Evolutionary conservation across 179 eudicot species (phyloP).

Genomic region (Sideroxylon spinosum): DNA sequence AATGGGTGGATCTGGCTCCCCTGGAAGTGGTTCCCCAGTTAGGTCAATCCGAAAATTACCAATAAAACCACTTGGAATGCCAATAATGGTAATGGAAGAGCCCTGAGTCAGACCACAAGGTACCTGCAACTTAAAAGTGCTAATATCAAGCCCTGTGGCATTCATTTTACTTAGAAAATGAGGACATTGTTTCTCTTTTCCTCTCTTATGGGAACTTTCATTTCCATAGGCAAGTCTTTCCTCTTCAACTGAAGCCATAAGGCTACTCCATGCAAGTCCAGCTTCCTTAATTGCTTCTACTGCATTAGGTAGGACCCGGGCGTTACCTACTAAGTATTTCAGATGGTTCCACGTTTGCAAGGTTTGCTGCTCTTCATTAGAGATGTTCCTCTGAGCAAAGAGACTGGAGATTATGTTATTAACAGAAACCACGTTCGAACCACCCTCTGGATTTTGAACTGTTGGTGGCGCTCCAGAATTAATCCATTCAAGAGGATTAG

Average conservation of each 20-base stretch:
- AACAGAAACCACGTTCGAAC: slow-evolving; percentile 48
- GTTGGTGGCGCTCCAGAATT: slow-evolving; percentile 48
- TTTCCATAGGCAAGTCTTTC: slow-evolving; percentile 51
- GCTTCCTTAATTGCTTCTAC: slow-evolving; percentile 83
- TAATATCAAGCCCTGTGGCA: slow-evolving; percentile 52
- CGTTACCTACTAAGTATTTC: slow-evolving; percentile 49
- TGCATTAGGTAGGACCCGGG: slow-evolving; percentile 74
- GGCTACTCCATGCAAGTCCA: slow-evolving; percentile 68
- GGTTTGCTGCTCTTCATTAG: slow-evolving; percentile 53
- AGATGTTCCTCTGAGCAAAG: slow-evolving; percentile 58
- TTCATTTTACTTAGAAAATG: slow-evolving; percentile 74
- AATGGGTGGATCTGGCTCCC: slow-evolving; percentile 89
- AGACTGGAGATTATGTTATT: slow-evolving; percentile 45
- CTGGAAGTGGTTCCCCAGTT: slow-evolving; percentile 86
- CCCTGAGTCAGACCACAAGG: slow-evolving; percentile 97
- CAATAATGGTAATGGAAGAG: slow-evolving; percentile 83
- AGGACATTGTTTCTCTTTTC: slow-evolving; percentile 88
- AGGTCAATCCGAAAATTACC: slow-evolving; percentile 81
- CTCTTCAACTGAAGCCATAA: slow-evolving; percentile 69
- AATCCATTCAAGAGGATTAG: slow-evolving; percentile 71
- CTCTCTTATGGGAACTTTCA: slow-evolving; percentile 40
- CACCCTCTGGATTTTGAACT: slow-evolving; percentile 41
- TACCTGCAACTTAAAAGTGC: slow-evolving; percentile 55
- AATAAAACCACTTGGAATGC: slow-evolving; percentile 77
- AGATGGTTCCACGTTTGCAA: slow-evolving; percentile 76